Conservation (phyloP, 2,329 filamentous ascomycete species). For the Colletotrichum sp. region DNA sequence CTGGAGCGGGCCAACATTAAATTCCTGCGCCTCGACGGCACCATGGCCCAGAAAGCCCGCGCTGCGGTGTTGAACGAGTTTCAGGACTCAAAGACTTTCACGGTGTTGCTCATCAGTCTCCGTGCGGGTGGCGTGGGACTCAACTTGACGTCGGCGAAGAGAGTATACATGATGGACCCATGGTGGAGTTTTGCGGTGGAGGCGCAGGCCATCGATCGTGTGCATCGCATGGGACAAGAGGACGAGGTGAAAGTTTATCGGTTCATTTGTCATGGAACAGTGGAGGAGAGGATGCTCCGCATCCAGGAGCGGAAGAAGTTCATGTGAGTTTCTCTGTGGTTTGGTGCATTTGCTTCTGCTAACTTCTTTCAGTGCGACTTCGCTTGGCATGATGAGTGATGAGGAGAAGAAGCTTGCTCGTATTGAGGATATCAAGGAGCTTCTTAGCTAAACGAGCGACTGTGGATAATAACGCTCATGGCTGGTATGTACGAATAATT, state of each 20-base stretch:
- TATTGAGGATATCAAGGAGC: conserved; percentile 92
- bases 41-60: conserved; percentile 85
- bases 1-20: conserved; percentile 74
- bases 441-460: conserved; percentile 65
- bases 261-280: conserved; percentile 89
- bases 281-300: conserved; percentile 93
- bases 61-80: conserved; percentile 82
- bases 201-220: conserved; percentile 95
- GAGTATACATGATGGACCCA: conserved; percentile 99
- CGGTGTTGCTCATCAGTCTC: conserved; percentile 82
- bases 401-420: conserved; percentile 90
- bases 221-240: conserved; percentile 95
- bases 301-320: conserved; percentile 97
- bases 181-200: conserved; percentile 99
- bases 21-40: conserved; percentile 89
- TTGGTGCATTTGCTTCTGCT: not conserved
- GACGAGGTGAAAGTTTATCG: conserved; percentile 84
- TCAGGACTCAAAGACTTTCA: conserved; percentile 63
- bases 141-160: conserved; percentile 86
- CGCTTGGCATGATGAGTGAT: conserved; percentile 91
- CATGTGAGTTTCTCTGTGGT: conserved; percentile 65
- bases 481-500: not conserved
- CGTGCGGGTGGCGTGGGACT: conserved; percentile 92
- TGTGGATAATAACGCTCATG: not conserved
- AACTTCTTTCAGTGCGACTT: conserved; percentile 72